Base-by-base conservation (phyloP, 805 yeast species). In the Kuraishia hungarica region DNA sequence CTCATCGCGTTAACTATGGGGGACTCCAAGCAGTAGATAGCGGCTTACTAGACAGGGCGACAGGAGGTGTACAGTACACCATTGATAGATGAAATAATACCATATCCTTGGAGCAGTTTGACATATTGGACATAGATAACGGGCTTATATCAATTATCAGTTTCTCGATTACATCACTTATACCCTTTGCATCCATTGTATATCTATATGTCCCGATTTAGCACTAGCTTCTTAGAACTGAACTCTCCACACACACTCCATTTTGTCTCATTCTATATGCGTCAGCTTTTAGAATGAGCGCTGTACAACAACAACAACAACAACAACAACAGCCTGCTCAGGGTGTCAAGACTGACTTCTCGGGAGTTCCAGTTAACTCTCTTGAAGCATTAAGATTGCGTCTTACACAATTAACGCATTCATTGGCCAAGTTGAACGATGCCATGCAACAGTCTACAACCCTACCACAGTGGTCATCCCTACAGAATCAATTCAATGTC, bases 401-500 rank as follows among this genome's bases (percentile, higher is more conserved):
- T 48, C 67, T 85, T 15, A 78, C 87, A 0, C 89, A 84, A 58
- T 64, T 83, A 5, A 79, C 85, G 1, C 84, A 82, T 60, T 83
- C 91, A 0, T 68, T 87, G 24, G 71, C 76, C 46, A 78, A 80
- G 59, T 72, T 86, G 5, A 80, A 80, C 59, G 78, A 76, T 23
- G 83, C 82, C 48, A 69, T 86, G 56, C 71, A 76, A 35, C 71
- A 68, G 53, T 59, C 77, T 53, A 66, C 71, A 11, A 68, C 68
- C 63, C 59, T 74, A 62, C 64, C 83, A 69, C 70, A 70, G 50
- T 81, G 78, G 81, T 83, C 84, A 19, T 83, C 87, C 2, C 71
- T 93, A 21, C 97, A 89, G 63, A 84, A 86, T 58, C 98, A 93
- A 68, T 82, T 90, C 62, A 89, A 84, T 61, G 89, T 92, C 26